phyloP scores from a whole-genome alignment of 305 asterid genomes.

The Stenogyne calaminthoides region DNA sequence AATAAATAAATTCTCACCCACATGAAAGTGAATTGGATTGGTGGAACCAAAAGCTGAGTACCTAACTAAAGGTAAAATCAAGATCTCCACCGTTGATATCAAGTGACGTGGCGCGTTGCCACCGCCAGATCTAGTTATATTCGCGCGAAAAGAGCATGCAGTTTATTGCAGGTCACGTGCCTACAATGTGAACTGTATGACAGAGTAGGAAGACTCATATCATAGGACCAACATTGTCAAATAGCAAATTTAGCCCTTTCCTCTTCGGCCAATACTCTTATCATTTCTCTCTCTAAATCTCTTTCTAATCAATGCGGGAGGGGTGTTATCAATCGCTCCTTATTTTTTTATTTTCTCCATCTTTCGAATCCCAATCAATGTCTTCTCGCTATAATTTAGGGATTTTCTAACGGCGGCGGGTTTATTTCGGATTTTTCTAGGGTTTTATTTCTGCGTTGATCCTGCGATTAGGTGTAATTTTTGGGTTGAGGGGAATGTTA shows the following conservation, averaged over 20 bases:
- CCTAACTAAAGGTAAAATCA: constrained; percentile 12
- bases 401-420: constrained; percentile 24
- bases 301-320: constrained; percentile 27
- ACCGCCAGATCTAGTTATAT: constrained; percentile 39
- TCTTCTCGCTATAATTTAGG: background rate
- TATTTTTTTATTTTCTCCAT: background rate
- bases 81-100: constrained; percentile 36
- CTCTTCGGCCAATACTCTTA: constrained; percentile 17
- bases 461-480: background rate
- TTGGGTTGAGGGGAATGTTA: constrained; percentile 20
- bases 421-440: constrained; percentile 30
- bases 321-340: background rate
- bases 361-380: background rate
- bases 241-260: constrained; percentile 18
- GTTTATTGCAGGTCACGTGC: constrained; percentile 40
- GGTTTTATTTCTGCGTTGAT: constrained; percentile 34
- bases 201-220: constrained; percentile 30
- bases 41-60: constrained; percentile 25
- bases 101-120: constrained; percentile 19
- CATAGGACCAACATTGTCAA: constrained; percentile 23
- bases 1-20: constrained; percentile 21
- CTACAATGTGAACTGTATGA: constrained; percentile 31
- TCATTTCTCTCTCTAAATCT: constrained; percentile 27
- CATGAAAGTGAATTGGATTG: constrained; percentile 19
- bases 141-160: constrained; percentile 36